A percentile compares a stretch with the other conserved stretches of the same genome.
These are phyloP conservation scores for Eucalyptus pauciflora DNA, from an alignment of 345 rosid species.

Conservation along the genomic window DNA sequence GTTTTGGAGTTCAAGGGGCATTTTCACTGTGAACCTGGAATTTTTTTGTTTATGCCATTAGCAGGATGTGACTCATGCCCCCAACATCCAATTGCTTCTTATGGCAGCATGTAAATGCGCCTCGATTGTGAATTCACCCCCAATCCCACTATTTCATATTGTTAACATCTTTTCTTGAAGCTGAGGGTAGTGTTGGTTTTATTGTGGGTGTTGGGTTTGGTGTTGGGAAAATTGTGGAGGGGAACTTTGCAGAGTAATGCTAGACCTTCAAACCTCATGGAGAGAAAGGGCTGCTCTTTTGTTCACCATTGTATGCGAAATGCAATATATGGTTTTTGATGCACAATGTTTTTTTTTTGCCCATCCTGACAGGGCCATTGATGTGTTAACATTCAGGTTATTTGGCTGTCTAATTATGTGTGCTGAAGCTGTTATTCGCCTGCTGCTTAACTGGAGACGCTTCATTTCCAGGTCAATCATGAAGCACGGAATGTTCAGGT, in stretches of 20 bases:
- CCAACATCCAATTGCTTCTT: background rate
- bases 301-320: background rate
- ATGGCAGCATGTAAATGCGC: background rate
- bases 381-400: background rate
- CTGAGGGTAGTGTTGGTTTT: background rate
- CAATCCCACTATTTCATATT: background rate
- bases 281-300: background rate
- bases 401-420: background rate
- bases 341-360: background rate
- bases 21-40: background rate
- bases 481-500: slow-evolving; percentile 54
- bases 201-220: background rate
- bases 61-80: background rate
- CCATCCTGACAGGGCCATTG: background rate
- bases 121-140: background rate
- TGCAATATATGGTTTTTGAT: background rate
- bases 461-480: slow-evolving; percentile 48
- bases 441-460: background rate
- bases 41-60: background rate
- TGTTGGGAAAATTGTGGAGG: background rate
- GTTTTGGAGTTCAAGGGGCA: background rate
- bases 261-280: background rate
- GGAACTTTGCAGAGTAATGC: background rate
- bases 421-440: background rate
- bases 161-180: background rate